Conservation (phyloP, 495 filamentous ascomycete species). For the Achaetomiella virescens region DNA sequence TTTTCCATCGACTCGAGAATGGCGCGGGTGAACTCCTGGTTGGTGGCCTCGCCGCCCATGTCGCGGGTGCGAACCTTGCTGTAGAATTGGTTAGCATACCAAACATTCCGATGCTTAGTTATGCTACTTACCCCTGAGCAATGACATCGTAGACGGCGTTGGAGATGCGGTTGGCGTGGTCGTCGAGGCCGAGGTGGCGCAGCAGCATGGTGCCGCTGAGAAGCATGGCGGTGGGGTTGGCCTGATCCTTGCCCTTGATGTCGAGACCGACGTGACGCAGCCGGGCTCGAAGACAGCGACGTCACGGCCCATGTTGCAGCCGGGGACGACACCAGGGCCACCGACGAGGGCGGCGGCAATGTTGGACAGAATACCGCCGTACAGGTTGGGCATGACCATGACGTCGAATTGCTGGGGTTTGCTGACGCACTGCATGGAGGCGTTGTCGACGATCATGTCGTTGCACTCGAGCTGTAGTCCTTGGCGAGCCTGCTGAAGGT, state of each 20-base stretch:
- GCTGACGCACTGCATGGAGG: constrained; percentile 96
- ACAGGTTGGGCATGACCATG: constrained; percentile 99
- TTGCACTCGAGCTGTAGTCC: constrained; percentile 86
- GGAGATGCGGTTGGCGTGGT: constrained; percentile 96
- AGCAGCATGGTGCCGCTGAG: constrained; percentile 94
- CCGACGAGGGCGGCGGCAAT: constrained; percentile 98
- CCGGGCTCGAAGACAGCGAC: constrained; percentile 98
- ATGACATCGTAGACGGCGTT: constrained; percentile 97
- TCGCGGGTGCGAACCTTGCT: constrained; percentile 83
- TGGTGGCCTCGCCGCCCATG: constrained; percentile 86
- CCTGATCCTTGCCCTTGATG: constrained; percentile 98
- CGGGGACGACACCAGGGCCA: constrained; percentile 92
- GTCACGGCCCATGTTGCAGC: constrained; percentile 98
- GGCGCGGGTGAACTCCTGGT: constrained; percentile 90
- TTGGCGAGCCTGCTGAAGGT: constrained; percentile 90
- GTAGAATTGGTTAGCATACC: constrained; percentile 30
- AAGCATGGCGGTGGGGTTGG: constrained; percentile 93
- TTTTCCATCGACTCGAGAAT: constrained; percentile 89
- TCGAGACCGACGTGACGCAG: constrained; percentile 97
- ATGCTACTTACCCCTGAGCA: constrained; percentile 69
- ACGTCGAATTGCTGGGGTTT: constrained; percentile 97
- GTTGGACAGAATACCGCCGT: constrained; percentile 98
- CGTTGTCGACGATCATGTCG: constrained; percentile 99
- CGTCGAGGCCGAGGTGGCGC: constrained; percentile 90
- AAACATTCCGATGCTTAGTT: not conserved